A percentile compares a stretch with the other conserved stretches of the same genome.
These are phyloP conservation scores for Chiua sp. DNA, from an alignment of 1,284 basidiomycete species.

Conservation along the genomic window DNA sequence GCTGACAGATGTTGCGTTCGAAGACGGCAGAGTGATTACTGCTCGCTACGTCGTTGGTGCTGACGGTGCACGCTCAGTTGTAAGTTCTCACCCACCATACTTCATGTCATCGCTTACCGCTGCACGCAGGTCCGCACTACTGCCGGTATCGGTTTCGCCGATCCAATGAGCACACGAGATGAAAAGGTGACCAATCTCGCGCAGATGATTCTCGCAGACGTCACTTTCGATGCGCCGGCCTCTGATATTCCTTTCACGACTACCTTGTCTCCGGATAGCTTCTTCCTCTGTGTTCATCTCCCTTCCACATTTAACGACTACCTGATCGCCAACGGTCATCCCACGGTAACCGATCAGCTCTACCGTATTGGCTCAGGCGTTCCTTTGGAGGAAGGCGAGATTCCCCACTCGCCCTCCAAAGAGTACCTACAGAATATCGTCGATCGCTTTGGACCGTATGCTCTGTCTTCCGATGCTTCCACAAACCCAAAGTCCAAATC, in stretches of 20 bases:
- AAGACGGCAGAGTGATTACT: slow-evolving; percentile 50
- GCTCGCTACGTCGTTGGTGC: slow-evolving; percentile 59
- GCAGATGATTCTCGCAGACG: slow-evolving; percentile 28
- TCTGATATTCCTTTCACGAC: not conserved
- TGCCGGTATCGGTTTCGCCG: slow-evolving; percentile 24
- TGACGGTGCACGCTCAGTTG: slow-evolving; percentile 59
- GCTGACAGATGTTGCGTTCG: slow-evolving; percentile 50
- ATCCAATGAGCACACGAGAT: slow-evolving; percentile 8
- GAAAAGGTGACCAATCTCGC: slow-evolving; percentile 16
- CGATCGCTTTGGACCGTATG: slow-evolving; percentile 40
- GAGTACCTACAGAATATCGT: slow-evolving; percentile 44
- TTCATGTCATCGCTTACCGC: not conserved
- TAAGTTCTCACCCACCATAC: slow-evolving; percentile 30
- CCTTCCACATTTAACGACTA: slow-evolving; percentile 32
- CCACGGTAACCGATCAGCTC: slow-evolving; percentile 13
- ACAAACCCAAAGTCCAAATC: slow-evolving; percentile 27
- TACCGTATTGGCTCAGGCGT: slow-evolving; percentile 43
- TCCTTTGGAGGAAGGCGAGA: slow-evolving; percentile 35
- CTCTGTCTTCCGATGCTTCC: slow-evolving; percentile 25
- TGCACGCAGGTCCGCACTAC: slow-evolving; percentile 22
- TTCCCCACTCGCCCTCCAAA: slow-evolving; percentile 36
- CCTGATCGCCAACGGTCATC: slow-evolving; percentile 18
- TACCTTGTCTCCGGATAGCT: slow-evolving; percentile 26
- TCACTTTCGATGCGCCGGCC: slow-evolving; percentile 16
- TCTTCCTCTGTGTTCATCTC: slow-evolving; percentile 37